Percentiles rank a stretch among this genome's conserved stretches.
These are phyloP conservation scores for Irpex lacteus DNA, from an alignment of 1,284 basidiomycete species.

Conservation along the genomic window DNA sequence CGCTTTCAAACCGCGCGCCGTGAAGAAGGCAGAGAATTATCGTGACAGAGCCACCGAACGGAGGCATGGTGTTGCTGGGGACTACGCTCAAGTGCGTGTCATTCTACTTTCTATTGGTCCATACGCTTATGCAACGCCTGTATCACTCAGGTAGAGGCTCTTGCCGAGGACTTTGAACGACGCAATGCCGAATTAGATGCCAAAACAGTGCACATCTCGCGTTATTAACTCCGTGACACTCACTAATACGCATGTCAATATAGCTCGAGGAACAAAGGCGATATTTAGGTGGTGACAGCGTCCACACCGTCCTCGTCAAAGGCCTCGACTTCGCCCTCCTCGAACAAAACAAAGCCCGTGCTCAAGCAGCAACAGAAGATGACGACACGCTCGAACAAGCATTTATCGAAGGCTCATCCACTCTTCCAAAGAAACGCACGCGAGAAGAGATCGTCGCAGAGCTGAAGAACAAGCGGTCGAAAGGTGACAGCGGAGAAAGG, in stretches of 20 bases:
- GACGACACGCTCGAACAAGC: slow-evolving; percentile 78
- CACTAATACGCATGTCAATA: neutral
- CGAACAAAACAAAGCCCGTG: slow-evolving; percentile 77
- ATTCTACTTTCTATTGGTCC: neutral
- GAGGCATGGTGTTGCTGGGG: slow-evolving; percentile 56
- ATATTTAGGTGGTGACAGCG: slow-evolving; percentile 86
- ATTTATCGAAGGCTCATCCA: slow-evolving; percentile 43
- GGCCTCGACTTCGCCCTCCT: slow-evolving; percentile 88
- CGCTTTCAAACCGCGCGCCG: slow-evolving; percentile 73
- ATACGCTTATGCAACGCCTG: neutral
- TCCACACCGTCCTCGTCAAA: slow-evolving; percentile 85
- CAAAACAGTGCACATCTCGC: slow-evolving; percentile 42
- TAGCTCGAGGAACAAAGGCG: slow-evolving; percentile 75
- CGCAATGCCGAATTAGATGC: slow-evolving; percentile 55
- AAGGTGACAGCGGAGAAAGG: slow-evolving; percentile 25
- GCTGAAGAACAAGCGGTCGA: slow-evolving; percentile 60
- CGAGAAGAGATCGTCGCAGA: slow-evolving; percentile 72
- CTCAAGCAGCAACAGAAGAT: slow-evolving; percentile 52
- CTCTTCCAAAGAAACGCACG: slow-evolving; percentile 57
- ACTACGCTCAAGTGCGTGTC: slow-evolving; percentile 61
- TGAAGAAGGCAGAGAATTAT: slow-evolving; percentile 66
- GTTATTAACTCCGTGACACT: too few relatives aligned
- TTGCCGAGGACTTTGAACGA: slow-evolving; percentile 38
- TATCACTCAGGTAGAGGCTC: slow-evolving; percentile 46
- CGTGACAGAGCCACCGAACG: slow-evolving; percentile 72